phyloP scores from a whole-genome alignment of 2,329 filamentous ascomycete genomes.

The Arthrobotrys iridis region DNA sequence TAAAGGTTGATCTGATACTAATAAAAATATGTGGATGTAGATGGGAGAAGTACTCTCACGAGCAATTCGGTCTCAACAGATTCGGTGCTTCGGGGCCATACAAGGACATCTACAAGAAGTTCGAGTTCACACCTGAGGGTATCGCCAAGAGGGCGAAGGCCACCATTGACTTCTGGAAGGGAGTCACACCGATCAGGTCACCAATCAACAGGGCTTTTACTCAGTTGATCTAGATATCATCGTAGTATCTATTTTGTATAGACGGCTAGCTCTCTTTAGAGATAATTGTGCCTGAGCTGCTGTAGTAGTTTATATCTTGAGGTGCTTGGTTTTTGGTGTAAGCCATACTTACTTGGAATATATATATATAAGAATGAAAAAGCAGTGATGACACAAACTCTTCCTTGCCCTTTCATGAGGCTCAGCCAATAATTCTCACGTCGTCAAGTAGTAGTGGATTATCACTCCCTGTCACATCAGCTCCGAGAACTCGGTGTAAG shows the following conservation, averaged over 20 bases:
- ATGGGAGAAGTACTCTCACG: constrained; percentile 98
- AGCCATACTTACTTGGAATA: not conserved
- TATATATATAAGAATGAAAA: constrained; percentile 19
- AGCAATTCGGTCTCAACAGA: constrained; percentile 99
- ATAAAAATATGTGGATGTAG: constrained; percentile 60
- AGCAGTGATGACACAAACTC: constrained; percentile 8
- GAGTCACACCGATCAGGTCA: constrained; percentile 85
- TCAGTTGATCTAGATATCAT: constrained; percentile 83
- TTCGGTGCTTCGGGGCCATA: constrained; percentile 98
- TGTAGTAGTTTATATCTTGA: not conserved
- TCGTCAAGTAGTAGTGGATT: too few relatives aligned
- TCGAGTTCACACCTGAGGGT: constrained; percentile 98
- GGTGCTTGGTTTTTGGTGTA: constrained; percentile 7
- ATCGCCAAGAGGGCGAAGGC: constrained; percentile 92
- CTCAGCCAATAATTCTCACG: too few relatives aligned
- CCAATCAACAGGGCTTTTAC: constrained; percentile 97
- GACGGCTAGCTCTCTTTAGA: not conserved
- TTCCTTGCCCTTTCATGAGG: too few relatives aligned
- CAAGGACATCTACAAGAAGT: constrained; percentile 99
- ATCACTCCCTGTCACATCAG: not conserved
- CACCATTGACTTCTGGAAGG: constrained; percentile 98
- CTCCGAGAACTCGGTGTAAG: not conserved
- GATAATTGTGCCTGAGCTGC: constrained; percentile 4
- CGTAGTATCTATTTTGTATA: not conserved
- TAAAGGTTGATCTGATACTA: not conserved